Base-by-base conservation (phyloP, 1,284 basidiomycete genomes). In the Rhodotorula sp. region DNA sequence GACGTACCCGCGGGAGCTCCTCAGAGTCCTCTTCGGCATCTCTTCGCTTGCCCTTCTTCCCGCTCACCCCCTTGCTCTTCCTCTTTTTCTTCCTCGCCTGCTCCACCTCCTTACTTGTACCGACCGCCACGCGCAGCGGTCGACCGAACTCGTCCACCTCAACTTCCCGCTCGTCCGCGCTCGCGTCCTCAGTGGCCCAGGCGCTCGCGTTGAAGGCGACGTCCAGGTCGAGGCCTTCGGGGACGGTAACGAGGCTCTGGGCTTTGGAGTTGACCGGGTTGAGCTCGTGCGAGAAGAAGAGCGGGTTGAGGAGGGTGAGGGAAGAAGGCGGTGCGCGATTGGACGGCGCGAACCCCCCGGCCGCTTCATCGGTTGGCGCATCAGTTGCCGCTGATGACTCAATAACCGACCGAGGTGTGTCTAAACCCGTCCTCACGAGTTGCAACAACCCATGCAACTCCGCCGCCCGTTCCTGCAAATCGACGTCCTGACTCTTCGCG, bases 141-240 rank as follows among this genome's bases (percentile, higher is more conserved):
- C 76, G 70, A 58, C 78, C 79, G 59, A 75, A 76, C 58, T 81
- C 80, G 36, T 80, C 80, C 22, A 80, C 76, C 22, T 73, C 76
- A 36, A 56, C 68, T 27, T 67, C 68, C 59, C 65, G 66, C 44
- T 44, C 44, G 24, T 61, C 56, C 6, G 27, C 32, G 4, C 6
- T 17, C 39, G 66, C 66, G 20, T 86, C 86, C 9, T 86, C 86
- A 10, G 32, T 39, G 7, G 51, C 61, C 74, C 32, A 66, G 27
- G n/a, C 62, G 48, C 27, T 64, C 59, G 89, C 85, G 10, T 93
- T 87, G 69, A 97, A 89, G 86, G 91, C 93, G 0, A 83, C 81
- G 72, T 95, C 90, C 6, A 99, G 84, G 79, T 98, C 88, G 29
- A 99, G 81, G 1, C 89, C 91, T 3, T 90, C 88, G 0, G 95